These are phyloP conservation scores for Termitomyces sp. DNA, from an alignment of 1,284 basidiomycete genomes.

Conservation along the genomic window DNA sequence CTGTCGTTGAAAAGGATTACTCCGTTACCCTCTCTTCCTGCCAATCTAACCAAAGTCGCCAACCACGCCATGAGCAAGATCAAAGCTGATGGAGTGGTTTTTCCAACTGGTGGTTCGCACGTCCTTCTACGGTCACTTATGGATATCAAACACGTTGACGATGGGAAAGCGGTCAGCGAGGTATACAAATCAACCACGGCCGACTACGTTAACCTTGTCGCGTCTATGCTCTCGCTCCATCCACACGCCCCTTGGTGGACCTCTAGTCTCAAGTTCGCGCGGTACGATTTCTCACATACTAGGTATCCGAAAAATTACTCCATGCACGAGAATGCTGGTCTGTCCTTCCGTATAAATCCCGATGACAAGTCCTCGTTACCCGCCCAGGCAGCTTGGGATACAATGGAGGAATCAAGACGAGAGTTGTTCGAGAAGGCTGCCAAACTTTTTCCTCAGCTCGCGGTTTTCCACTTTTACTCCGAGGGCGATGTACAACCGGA, in stretches of 20 bases:
- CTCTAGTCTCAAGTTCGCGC: slow-evolving; percentile 1
- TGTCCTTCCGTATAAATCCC: not conserved
- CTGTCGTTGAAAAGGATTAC: slow-evolving; percentile 6
- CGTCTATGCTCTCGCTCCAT: slow-evolving; percentile 11
- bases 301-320: not conserved
- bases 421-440: not conserved
- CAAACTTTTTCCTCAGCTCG: slow-evolving; percentile 4
- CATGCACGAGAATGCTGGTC: slow-evolving; percentile 1
- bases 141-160: not conserved
- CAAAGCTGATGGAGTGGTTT: not conserved
- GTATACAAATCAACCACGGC: slow-evolving; percentile 1
- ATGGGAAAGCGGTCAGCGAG: slow-evolving; percentile 1
- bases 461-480: slow-evolving; percentile 10
- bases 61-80: not conserved
- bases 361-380: not conserved
- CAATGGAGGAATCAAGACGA: not conserved
- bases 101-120: not conserved
- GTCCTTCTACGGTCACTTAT: not conserved
- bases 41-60: slow-evolving; percentile 3
- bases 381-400: not conserved
- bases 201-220: not conserved
- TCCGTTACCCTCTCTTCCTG: not conserved
- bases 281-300: not conserved
- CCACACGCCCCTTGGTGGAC: slow-evolving; percentile 3
- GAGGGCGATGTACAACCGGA: not conserved